Evolutionary conservation across 1,139 yeast species (phyloP).

Genomic region (Nakaseomyces sp.): DNA sequence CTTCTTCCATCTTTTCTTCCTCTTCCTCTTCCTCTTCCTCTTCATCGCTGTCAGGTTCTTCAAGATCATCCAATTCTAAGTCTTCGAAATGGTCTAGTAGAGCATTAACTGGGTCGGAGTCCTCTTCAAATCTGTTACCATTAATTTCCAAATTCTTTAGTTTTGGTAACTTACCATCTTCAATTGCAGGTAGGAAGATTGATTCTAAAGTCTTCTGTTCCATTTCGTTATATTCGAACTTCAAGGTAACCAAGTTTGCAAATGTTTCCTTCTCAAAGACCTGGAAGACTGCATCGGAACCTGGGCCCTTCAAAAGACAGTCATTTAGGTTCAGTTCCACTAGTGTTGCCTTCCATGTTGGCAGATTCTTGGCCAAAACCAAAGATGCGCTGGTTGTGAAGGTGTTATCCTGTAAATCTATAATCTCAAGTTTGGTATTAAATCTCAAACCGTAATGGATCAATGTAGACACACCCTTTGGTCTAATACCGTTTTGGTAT

Average conservation of each 20-base stretch:
- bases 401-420: constrained; percentile 93
- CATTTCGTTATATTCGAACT: constrained; percentile 85
- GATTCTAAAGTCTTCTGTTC: constrained; percentile 50
- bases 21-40: constrained; percentile 67
- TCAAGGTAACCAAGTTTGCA: constrained; percentile 46
- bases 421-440: constrained; percentile 51
- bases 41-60: constrained; percentile 79
- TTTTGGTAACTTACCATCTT: constrained; percentile 48
- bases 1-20: constrained; percentile 53
- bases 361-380: constrained; percentile 55
- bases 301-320: constrained; percentile 73
- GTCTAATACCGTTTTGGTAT: constrained; percentile 95
- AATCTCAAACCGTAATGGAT: constrained; percentile 61
- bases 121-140: constrained; percentile 86
- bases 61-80: constrained; percentile 88
- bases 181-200: constrained; percentile 44
- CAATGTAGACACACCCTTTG: constrained; percentile 74
- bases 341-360: constrained; percentile 46
- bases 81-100: constrained; percentile 54
- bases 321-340: constrained; percentile 80
- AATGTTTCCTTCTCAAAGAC: constrained; percentile 38
- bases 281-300: constrained; percentile 49
- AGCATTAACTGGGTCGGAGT: constrained; percentile 47
- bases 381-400: constrained; percentile 76
- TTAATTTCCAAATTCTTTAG: constrained; percentile 69